A percentile compares a stretch with the other conserved stretches of the same genome.
These are phyloP conservation scores for Leishmania tropica DNA, from an alignment of 208 protist genomes.

Conservation along the genomic window DNA sequence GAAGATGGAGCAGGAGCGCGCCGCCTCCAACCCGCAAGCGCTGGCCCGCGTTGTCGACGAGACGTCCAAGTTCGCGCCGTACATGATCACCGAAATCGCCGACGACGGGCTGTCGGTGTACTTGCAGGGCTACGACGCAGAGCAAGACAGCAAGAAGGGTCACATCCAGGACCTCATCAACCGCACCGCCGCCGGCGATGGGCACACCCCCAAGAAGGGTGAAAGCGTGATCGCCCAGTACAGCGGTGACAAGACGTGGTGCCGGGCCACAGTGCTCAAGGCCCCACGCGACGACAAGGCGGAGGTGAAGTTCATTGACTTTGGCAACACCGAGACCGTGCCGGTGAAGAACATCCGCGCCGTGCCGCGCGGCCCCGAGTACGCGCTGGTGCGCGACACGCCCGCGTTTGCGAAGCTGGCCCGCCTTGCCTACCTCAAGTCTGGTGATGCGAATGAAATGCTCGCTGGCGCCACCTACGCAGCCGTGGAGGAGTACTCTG, in stretches of 20 bases:
- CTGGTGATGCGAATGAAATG: slow-evolving; percentile 39
- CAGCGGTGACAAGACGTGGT: slow-evolving; percentile 80
- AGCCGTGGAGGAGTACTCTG: slow-evolving; percentile 68
- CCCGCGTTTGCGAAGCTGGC: slow-evolving; percentile 63
- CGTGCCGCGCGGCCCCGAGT: slow-evolving; percentile 74
- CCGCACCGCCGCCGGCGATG: slow-evolving; percentile 36
- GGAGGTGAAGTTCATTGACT: slow-evolving; percentile 88
- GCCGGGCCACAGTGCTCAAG: slow-evolving; percentile 69
- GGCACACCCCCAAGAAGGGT: slow-evolving; percentile 51
- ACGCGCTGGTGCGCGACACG: slow-evolving; percentile 69
- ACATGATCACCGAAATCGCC: slow-evolving; percentile 67
- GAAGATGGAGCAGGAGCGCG: slow-evolving; percentile 68
- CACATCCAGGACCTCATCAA: slow-evolving; percentile 67
- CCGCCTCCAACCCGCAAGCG: slow-evolving; percentile 33
- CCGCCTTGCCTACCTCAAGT: slow-evolving; percentile 78
- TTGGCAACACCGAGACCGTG: slow-evolving; percentile 78
- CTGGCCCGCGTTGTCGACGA: slow-evolving; percentile 51
- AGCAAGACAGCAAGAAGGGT: slow-evolving; percentile 40
- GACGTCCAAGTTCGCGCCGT: slow-evolving; percentile 44
- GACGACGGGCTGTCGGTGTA: slow-evolving; percentile 81
- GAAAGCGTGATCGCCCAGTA: slow-evolving; percentile 82
- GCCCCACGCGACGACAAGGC: slow-evolving; percentile 39
- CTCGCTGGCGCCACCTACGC: slow-evolving; percentile 51
- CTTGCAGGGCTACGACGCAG: slow-evolving; percentile 54
- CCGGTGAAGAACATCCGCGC: slow-evolving; percentile 53